A percentile compares a stretch with the other conserved stretches of the same genome.
Conservation (phyloP, 1,284 basidiomycete species). For the Afroboletus lepidellus region DNA sequence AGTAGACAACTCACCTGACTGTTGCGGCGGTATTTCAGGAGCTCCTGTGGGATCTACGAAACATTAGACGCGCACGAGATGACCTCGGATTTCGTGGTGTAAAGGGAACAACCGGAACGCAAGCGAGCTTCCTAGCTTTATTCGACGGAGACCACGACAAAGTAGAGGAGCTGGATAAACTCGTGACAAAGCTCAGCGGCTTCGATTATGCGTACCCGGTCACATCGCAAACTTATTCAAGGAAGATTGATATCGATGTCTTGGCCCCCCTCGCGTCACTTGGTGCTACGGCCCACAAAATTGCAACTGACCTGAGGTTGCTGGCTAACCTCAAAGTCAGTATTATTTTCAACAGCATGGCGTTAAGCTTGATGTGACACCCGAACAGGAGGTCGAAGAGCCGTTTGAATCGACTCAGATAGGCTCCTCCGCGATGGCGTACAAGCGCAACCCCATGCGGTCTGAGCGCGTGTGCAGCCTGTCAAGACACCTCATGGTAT, state of each 20-base stretch:
- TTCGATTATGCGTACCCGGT: conserved; percentile 97
- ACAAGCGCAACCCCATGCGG: conserved; percentile 99
- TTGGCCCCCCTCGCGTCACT: conserved; percentile 87
- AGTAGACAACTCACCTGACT: not conserved
- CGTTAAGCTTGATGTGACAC: conserved; percentile 4
- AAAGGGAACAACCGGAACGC: conserved; percentile 98
- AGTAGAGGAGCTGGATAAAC: conserved; percentile 88
- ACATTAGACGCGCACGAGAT: conserved; percentile 86
- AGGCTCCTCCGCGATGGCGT: conserved; percentile 98
- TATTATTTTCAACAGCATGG: not conserved
- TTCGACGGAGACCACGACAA: conserved; percentile 97
- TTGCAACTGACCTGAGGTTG: conserved; percentile 92
- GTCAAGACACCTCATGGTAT: conserved; percentile 87
- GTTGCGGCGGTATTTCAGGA: conserved; percentile 50
- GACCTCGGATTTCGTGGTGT: conserved; percentile 98
- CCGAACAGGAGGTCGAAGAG: conserved; percentile 87
- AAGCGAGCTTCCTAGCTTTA: conserved; percentile 91
- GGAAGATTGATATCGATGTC: conserved; percentile 96
- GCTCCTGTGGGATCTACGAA: conserved; percentile 94
- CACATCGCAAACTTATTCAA: conserved; percentile 97
- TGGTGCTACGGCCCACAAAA: conserved; percentile 96
- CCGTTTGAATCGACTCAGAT: conserved; percentile 99
- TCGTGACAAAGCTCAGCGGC: conserved; percentile 87
- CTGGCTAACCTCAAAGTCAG: conserved; percentile 87
- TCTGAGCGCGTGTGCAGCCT: conserved; percentile 96